These are phyloP conservation scores for Raddia distichophylla DNA, from an alignment of 176 grass and related monocot species.

Conservation along the genomic window DNA sequence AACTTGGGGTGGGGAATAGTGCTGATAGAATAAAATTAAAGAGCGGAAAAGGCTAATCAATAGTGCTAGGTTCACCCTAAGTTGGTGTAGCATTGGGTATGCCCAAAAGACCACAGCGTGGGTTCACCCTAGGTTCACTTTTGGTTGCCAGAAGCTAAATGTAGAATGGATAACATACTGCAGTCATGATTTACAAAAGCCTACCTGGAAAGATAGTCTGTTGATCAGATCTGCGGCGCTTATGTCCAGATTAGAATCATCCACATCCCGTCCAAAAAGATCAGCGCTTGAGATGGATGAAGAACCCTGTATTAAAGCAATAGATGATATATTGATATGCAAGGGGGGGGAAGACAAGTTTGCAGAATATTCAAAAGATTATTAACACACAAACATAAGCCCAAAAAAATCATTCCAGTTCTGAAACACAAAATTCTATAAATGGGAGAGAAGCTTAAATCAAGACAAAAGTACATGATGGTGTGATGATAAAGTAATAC, in stretches of 20 bases:
- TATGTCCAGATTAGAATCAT: slow-evolving; percentile 58
- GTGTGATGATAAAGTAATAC: slow-evolving; percentile 12
- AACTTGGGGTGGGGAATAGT: too few species aligned
- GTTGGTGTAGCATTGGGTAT: too few species aligned
- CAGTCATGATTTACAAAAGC: not conserved
- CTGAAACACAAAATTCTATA: not conserved
- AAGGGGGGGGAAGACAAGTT: not conserved
- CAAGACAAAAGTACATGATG: not conserved
- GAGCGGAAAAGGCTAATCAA: too few species aligned
- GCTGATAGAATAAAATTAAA: too few species aligned
- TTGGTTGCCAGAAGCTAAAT: not conserved
- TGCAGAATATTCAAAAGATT: not conserved
- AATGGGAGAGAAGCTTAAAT: not conserved
- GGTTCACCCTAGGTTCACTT: too few species aligned
- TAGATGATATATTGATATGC: not conserved
- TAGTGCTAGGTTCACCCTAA: too few species aligned
- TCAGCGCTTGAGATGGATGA: slow-evolving; percentile 82
- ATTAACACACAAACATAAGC: not conserved
- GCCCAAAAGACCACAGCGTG: too few species aligned
- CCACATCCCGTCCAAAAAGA: slow-evolving; percentile 58
- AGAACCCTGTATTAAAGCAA: slow-evolving; percentile 55
- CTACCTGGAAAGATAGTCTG: slow-evolving; percentile 82
- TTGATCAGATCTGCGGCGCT: slow-evolving; percentile 79
- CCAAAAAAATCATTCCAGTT: not conserved
- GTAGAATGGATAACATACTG: not conserved